A percentile compares a stretch with the other conserved stretches of the same genome.
phyloP scores from a whole-genome alignment of 2,329 filamentous ascomycete genomes.

The Arthrobotrys sinensis region DNA sequence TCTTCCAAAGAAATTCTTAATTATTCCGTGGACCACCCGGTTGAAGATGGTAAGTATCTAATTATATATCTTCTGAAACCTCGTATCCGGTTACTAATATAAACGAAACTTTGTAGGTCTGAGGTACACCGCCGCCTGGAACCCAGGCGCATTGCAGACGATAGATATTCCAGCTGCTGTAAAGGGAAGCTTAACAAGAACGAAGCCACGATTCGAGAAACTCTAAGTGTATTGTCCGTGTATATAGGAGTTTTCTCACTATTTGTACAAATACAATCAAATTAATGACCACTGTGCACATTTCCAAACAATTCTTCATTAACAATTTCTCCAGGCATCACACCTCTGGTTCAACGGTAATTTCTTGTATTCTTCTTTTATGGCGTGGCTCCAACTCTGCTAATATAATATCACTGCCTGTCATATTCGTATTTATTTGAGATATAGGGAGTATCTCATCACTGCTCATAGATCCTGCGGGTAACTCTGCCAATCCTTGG shows the following conservation, averaged over 20 bases:
- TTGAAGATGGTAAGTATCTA: conserved; percentile 77
- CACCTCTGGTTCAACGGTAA: neutral
- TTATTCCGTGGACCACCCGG: conserved; percentile 82
- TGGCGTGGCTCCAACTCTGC: conserved; percentile 40
- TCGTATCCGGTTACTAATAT: neutral
- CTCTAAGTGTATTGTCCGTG: conserved; percentile 71
- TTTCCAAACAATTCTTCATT: neutral
- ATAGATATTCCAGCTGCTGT: conserved; percentile 82
- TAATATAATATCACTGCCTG: conserved; percentile 36
- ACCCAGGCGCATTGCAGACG: conserved; percentile 85
- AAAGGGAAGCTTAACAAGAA: conserved; percentile 82
- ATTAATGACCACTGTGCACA: neutral
- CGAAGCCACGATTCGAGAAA: conserved; percentile 86
- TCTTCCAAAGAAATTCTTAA: conserved; percentile 90
- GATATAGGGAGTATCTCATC: conserved; percentile 48
- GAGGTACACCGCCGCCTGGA: conserved; percentile 90
- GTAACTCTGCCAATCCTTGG: conserved; percentile 45
- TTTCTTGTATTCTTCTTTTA: conserved; percentile 27
- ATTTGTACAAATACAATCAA: conserved; percentile 42
- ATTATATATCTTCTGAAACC: conserved; percentile 2
- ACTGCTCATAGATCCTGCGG: conserved; percentile 58
- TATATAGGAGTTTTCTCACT: conserved; percentile 4
- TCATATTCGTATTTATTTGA: conserved; percentile 31
- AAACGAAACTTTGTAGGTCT: conserved; percentile 71
- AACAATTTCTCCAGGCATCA: neutral